phyloP scores from a whole-genome alignment of 306 rosid species.

The Neltuma alba region DNA sequence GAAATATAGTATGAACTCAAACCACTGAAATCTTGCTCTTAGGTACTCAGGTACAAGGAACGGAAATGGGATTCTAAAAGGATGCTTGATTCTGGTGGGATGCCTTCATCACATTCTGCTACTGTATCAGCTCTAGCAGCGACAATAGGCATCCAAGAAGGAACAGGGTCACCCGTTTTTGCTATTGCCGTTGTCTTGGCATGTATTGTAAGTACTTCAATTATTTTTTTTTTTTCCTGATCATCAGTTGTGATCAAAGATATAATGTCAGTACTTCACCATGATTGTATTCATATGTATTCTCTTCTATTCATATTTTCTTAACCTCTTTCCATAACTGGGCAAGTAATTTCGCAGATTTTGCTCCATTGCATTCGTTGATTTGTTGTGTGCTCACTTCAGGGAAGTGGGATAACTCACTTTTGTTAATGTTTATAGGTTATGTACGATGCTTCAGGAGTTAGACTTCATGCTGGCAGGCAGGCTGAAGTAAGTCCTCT shows the following conservation, averaged over 20 bases:
- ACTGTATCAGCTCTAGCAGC: constrained; percentile 73
- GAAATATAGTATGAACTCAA: too few species aligned
- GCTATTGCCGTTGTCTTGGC: constrained; percentile 77
- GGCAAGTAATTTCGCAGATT: too few species aligned
- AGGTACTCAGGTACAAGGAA: constrained; percentile 76
- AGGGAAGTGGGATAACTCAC: constrained; percentile 21
- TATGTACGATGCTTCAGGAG: constrained; percentile 92
- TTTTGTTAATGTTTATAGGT: constrained; percentile 53
- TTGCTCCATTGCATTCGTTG: too few species aligned
- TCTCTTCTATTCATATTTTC: too few species aligned
- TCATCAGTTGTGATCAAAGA: not conserved
- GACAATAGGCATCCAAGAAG: constrained; percentile 71
- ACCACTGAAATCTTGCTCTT: constrained; percentile 31
- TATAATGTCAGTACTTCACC: too few species aligned
- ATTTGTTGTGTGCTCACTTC: too few species aligned
- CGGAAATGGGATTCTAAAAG: constrained; percentile 84
- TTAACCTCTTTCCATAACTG: not conserved
- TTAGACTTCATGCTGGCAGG: constrained; percentile 91
- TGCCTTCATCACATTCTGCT: constrained; percentile 94
- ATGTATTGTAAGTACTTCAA: constrained; percentile 63
- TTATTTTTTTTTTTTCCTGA: too few species aligned
- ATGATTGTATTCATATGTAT: too few species aligned
- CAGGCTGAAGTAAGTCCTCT: constrained; percentile 78
- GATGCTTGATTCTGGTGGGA: constrained; percentile 85
- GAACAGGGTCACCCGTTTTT: constrained; percentile 68